Evolutionary conservation across 2,329 filamentous ascomycete genomes (phyloP).

Genomic region (Fonsecaea erecta): DNA sequence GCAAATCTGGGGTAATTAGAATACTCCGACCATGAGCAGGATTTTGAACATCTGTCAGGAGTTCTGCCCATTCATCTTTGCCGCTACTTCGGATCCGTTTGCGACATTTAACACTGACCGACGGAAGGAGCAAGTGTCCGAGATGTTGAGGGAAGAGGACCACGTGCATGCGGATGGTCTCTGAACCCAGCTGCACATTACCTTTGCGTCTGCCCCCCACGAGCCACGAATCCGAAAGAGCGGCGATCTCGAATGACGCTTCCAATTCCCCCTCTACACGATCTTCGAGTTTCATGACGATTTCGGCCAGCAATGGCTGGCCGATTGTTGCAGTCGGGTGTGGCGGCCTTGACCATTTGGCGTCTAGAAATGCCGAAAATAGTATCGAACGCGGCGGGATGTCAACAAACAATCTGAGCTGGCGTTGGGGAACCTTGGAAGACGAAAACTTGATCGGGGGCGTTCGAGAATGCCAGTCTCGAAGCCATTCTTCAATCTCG

Average conservation of each 20-base stretch:
- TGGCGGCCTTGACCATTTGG: slow-evolving; percentile 34
- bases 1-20: slow-evolving; percentile 72
- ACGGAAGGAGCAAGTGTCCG: slow-evolving; percentile 77
- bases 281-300: slow-evolving; percentile 39
- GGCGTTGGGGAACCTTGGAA: slow-evolving; percentile 45
- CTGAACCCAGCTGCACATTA: slow-evolving; percentile 45
- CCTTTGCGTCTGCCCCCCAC: slow-evolving; percentile 80
- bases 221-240: slow-evolving; percentile 77
- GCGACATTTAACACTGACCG: slow-evolving; percentile 69
- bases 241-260: slow-evolving; percentile 76
- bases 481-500: slow-evolving; percentile 57
- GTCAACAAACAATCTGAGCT: slow-evolving; percentile 86
- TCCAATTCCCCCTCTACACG: slow-evolving; percentile 67
- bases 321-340: slow-evolving; percentile 45
- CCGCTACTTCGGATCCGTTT: slow-evolving; percentile 28
- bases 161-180: slow-evolving; percentile 57
- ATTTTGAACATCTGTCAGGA: slow-evolving; percentile 78
- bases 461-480: slow-evolving; percentile 59
- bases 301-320: slow-evolving; percentile 53
- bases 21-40: slow-evolving; percentile 78
- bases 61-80: slow-evolving; percentile 45
- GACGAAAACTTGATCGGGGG: slow-evolving; percentile 22
- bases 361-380: slow-evolving; percentile 71
- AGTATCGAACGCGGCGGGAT: slow-evolving; percentile 82
- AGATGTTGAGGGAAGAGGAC: slow-evolving; percentile 79